Conservation (phyloP, 2,329 filamentous ascomycete species). For the Dothistroma septosporum region DNA sequence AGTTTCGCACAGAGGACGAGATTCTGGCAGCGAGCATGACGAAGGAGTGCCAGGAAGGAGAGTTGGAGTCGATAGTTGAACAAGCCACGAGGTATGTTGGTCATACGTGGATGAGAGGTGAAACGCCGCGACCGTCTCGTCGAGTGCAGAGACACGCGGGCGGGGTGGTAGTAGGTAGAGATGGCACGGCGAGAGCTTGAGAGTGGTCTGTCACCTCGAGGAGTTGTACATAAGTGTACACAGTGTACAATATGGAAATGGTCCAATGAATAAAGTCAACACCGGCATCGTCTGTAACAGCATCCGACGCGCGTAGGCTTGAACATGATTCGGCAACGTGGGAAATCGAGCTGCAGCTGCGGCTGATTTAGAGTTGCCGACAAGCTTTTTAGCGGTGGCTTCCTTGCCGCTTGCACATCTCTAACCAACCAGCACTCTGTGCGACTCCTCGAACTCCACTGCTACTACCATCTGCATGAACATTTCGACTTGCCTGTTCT, state of each 20-base stretch:
- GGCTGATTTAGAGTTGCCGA: background rate
- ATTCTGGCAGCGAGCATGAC: background rate
- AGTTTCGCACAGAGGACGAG: conserved; percentile 15
- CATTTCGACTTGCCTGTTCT: background rate
- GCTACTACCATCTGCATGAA: background rate
- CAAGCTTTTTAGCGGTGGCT: background rate
- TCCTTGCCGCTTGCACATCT: background rate
- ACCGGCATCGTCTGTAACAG: no score
- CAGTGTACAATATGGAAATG: no score
- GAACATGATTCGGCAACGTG: background rate
- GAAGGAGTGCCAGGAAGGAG: background rate
- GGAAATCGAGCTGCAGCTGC: background rate
- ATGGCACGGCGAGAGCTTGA: background rate
- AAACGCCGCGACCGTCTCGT: background rate
- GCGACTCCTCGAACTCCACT: background rate
- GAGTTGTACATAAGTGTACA: no score
- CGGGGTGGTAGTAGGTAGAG: no score
- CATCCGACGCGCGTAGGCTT: no score
- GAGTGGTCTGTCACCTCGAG: background rate
- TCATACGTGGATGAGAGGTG: background rate
- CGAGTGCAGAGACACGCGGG: background rate
- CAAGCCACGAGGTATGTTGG: conserved; percentile 2
- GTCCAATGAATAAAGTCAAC: no score
- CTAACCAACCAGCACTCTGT: no score
- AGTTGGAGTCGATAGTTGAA: background rate